Evolutionary conservation across 805 yeast genomes (phyloP), one percentile per base, ranked within the genome.

Genomic region (Nakazawaea wickerhamii): DNA sequence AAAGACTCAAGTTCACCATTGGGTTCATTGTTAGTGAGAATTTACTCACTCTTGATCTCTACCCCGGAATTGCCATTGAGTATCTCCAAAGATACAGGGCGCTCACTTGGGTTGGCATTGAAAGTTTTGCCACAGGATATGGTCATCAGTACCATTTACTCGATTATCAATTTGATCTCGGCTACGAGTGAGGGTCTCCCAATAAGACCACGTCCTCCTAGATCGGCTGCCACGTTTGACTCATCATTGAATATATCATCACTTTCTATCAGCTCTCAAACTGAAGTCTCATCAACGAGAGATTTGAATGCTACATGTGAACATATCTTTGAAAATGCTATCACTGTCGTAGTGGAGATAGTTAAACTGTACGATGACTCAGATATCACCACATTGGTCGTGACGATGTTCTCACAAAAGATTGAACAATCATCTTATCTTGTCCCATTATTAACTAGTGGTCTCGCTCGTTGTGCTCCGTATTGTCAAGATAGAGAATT

Each of bases 371-470:
- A 85, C 53, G 71, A 76, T 34, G 93, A 84, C 49, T 79, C 77
- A 43, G 74, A 85, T 14, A 83, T 91, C 23, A 77, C 84, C 14
- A 80, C 84, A 3, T 70, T 93, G 49, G 81, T 95, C 0, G 79
- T 86, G 11, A 82, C 96, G 0, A 79, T 93, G 30, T 68, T 93
- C 44, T 77, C 86, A 11, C 97, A 90, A 57, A 90, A 89, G 55
- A 67, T 81, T 4, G 68, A 64, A 32, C 60, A 62, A 15, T 73
- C 80, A 15, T 63, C 75, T 13, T 73, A 74, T 18, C 64, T 80
- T 36, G 84, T 83, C 31, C 62, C 65, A 2, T 57, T 73, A 23
- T 71, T 86, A 31, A 61, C 86, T 21, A 65, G 71, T 30, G 90
- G 89, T 0, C 65, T 86, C 30, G 73, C 82, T 1, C 68, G 71